These are phyloP conservation scores for Stephanodiscus minutulus DNA, from an alignment of 108 stramenopile species.

Conservation along the genomic window DNA sequence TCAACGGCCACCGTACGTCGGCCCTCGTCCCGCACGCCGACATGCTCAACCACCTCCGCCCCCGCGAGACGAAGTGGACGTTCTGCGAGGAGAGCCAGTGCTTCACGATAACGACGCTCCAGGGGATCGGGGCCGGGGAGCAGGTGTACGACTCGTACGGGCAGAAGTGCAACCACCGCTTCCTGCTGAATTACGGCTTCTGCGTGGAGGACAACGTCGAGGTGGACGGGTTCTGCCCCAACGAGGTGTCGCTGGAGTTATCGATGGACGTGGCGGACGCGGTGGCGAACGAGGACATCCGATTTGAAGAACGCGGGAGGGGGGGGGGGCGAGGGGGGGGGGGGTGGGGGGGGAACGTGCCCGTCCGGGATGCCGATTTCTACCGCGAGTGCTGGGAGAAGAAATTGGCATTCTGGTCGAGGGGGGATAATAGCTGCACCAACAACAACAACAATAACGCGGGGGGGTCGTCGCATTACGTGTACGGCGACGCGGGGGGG, in stretches of 20 bases:
- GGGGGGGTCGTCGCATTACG: neutral
- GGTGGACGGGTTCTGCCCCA: slow-evolving; percentile 97
- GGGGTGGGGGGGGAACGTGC: neutral
- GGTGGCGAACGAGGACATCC: slow-evolving; percentile 30
- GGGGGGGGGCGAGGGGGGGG: slow-evolving; percentile 3
- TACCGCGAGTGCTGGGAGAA: slow-evolving; percentile 33
- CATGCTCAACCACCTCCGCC: slow-evolving; percentile 99
- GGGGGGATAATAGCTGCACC: slow-evolving; percentile 63
- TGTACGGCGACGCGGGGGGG: neutral
- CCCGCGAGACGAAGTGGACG: slow-evolving; percentile 99
- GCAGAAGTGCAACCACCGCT: slow-evolving; percentile 99
- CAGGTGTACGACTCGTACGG: slow-evolving; percentile 99
- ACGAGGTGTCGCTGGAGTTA: slow-evolving; percentile 94
- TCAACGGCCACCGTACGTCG: slow-evolving; percentile 92
- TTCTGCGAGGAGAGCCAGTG: slow-evolving; percentile 94
- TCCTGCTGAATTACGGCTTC: slow-evolving; percentile 99
- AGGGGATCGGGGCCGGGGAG: slow-evolving; percentile 70
- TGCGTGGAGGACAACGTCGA: slow-evolving; percentile 97
- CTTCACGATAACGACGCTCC: slow-evolving; percentile 97
- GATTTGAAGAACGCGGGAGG: neutral
- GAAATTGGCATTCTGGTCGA: slow-evolving; percentile 89
- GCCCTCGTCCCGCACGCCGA: slow-evolving; percentile 99
- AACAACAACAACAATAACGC: neutral
- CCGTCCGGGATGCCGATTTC: neutral
- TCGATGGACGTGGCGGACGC: slow-evolving; percentile 65